A percentile compares a stretch with the other conserved stretches of the same genome.
phyloP scores from a whole-genome alignment of 176 grass and related monocot genomes.

The Eragrostis curvula region DNA sequence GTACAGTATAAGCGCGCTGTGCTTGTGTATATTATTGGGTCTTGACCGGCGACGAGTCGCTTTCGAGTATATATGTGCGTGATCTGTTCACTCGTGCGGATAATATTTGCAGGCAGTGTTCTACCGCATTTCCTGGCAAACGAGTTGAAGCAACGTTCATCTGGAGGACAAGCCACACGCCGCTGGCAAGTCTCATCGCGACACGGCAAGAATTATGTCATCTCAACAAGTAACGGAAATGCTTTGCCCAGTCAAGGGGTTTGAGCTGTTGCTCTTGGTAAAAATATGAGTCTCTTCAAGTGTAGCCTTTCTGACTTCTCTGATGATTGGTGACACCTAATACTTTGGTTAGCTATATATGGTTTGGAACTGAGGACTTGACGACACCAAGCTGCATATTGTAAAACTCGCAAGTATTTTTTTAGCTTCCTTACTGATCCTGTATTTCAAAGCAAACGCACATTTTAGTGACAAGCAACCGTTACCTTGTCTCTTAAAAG shows the following conservation, averaged over 20 bases:
- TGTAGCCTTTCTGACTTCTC: conserved; percentile 43
- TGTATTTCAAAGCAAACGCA: background rate
- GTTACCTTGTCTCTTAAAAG: background rate
- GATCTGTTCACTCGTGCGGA: conserved; percentile 23
- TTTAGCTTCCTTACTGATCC: background rate
- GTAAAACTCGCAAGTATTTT: background rate
- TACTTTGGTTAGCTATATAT: background rate
- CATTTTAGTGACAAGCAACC: background rate
- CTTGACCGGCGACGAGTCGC: conserved; percentile 6
- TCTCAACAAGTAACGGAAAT: background rate
- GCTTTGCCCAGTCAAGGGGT: conserved; percentile 24
- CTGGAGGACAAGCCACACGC: conserved; percentile 40
- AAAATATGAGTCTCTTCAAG: conserved; percentile 39
- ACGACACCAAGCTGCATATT: background rate
- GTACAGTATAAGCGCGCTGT: background rate
- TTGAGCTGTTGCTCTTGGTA: background rate
- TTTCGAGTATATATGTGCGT: conserved; percentile 20
- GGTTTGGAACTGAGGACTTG: background rate
- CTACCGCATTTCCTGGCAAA: conserved; percentile 42
- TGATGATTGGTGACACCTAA: conserved; percentile 35
- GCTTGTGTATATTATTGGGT: background rate
- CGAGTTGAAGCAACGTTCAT: conserved; percentile 40
- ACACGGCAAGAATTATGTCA: conserved; percentile 28
- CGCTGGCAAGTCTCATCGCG: conserved; percentile 16
- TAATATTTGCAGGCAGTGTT: conserved; percentile 33